Evolutionary conservation across 2,329 filamentous ascomycete genomes (phyloP).

Genomic region (Geoglossum cookeanum): DNA sequence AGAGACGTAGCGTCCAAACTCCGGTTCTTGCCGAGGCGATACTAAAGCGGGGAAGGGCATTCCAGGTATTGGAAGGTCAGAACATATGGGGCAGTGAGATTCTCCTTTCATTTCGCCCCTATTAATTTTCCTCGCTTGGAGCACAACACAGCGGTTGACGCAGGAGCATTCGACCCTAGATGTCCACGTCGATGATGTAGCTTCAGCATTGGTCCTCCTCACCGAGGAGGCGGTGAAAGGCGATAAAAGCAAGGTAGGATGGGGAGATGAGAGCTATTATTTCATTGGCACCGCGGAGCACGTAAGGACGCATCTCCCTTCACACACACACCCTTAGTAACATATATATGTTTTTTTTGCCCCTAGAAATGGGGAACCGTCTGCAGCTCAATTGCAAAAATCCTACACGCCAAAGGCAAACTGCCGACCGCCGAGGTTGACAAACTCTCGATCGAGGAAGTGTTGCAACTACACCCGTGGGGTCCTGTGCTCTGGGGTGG

Average conservation of each 20-base stretch:
- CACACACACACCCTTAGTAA: no score
- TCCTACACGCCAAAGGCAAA: background rate
- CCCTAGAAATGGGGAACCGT: no score
- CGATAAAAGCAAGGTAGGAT: constrained; percentile 20
- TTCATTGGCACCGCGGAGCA: constrained; percentile 25
- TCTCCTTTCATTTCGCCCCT: no score
- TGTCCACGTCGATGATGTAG: constrained; percentile 23
- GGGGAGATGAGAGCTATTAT: constrained; percentile 29
- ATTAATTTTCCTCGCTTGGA: no score
- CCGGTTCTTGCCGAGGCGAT: constrained; percentile 22
- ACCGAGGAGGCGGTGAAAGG: constrained; percentile 21
- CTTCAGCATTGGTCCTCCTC: constrained; percentile 19
- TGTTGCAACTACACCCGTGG: constrained; percentile 12
- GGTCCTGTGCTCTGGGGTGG: constrained; percentile 14
- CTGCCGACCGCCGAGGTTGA: constrained; percentile 9
- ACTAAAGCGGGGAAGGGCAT: constrained; percentile 18
- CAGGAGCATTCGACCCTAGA: constrained; percentile 5
- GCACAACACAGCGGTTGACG: no score
- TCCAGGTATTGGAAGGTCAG: constrained; percentile 22
- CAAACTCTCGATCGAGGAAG: constrained; percentile 11
- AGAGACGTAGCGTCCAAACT: constrained; percentile 23
- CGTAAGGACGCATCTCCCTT: constrained; percentile 7
- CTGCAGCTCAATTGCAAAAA: background rate
- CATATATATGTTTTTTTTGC: no score
- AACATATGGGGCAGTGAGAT: constrained; percentile 19